Conservation (phyloP, 2,329 filamentous ascomycete species). For the Malbranchea zuffiana region DNA sequence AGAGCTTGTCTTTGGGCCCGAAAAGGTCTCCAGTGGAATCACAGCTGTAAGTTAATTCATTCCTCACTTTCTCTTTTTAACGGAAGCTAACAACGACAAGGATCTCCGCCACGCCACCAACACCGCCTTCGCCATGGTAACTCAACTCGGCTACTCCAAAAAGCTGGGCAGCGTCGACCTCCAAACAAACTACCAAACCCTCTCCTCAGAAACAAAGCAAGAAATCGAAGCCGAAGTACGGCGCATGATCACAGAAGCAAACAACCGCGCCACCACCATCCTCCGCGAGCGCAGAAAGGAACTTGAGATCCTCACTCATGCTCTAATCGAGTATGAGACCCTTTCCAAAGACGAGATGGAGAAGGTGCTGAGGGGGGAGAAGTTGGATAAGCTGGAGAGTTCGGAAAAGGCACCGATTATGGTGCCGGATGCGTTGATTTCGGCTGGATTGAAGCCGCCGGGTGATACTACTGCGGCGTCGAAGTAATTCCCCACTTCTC, state of each 20-base stretch:
- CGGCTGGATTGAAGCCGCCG: slow-evolving; percentile 12
- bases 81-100: slow-evolving; percentile 42
- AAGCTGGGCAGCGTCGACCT: slow-evolving; percentile 85
- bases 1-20: slow-evolving; percentile 82
- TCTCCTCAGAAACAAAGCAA: slow-evolving; percentile 78
- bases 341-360: slow-evolving; percentile 80
- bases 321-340: slow-evolving; percentile 89
- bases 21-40: slow-evolving; percentile 83
- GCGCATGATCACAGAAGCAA: slow-evolving; percentile 69
- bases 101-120: slow-evolving; percentile 76
- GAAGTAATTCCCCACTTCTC: slow-evolving; percentile 6
- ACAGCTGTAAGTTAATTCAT: slow-evolving; percentile 50
- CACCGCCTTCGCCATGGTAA: slow-evolving; percentile 79
- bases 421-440: slow-evolving; percentile 46
- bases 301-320: slow-evolving; percentile 76
- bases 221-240: slow-evolving; percentile 84
- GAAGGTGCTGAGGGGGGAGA: slow-evolving; percentile 78
- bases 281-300: slow-evolving; percentile 67
- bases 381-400: slow-evolving; percentile 55
- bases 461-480: slow-evolving; percentile 21
- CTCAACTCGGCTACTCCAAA: slow-evolving; percentile 77
- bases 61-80: not conserved
- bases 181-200: slow-evolving; percentile 61
- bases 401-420: slow-evolving; percentile 49
- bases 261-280: slow-evolving; percentile 59